Evolutionary conservation across 495 filamentous ascomycete genomes (phyloP).

Genomic region (Trichoderma orchidacearum): DNA sequence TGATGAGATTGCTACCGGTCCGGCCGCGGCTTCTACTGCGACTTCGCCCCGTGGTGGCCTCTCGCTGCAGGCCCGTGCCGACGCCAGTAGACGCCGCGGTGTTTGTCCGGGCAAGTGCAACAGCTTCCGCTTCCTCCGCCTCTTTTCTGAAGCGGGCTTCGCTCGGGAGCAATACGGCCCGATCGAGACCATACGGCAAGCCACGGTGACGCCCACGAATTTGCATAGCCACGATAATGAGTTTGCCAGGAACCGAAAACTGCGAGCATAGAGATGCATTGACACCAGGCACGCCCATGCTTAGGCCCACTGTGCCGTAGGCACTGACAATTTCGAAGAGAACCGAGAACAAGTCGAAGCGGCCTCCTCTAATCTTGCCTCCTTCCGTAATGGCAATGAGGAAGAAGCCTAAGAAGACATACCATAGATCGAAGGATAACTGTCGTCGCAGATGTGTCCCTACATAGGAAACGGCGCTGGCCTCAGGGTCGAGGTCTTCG

Average conservation of each 20-base stretch:
- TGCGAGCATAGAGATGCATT: conserved; percentile 70
- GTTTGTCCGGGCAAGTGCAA: conserved; percentile 34
- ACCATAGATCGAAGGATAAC: conserved; percentile 70
- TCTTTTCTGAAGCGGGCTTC: conserved; percentile 61
- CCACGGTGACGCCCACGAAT: conserved; percentile 86
- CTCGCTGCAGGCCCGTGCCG: conserved; percentile 3
- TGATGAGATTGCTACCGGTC: conserved; percentile 6
- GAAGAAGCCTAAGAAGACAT: conserved; percentile 67
- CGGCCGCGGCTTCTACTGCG: conserved; percentile 12
- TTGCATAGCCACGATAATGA: conserved; percentile 89
- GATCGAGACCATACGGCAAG: conserved; percentile 80
- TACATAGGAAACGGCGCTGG: conserved; percentile 58
- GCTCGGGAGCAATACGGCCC: conserved; percentile 72
- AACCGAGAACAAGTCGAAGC: conserved; percentile 67
- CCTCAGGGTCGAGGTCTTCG: conserved; percentile 25
- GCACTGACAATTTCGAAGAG: conserved; percentile 87
- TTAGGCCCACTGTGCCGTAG: conserved; percentile 89
- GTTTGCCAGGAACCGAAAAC: conserved; percentile 69
- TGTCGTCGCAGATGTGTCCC: conserved; percentile 73
- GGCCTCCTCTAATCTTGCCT: conserved; percentile 22
- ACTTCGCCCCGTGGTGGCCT: conserved; percentile 5
- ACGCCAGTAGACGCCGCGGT: conserved; percentile 32
- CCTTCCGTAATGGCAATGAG: conserved; percentile 73
- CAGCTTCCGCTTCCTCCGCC: conserved; percentile 36
- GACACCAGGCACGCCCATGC: conserved; percentile 60